Base-by-base conservation (phyloP, 2,329 filamentous ascomycete genomes). In the Ophiostoma sp. region DNA sequence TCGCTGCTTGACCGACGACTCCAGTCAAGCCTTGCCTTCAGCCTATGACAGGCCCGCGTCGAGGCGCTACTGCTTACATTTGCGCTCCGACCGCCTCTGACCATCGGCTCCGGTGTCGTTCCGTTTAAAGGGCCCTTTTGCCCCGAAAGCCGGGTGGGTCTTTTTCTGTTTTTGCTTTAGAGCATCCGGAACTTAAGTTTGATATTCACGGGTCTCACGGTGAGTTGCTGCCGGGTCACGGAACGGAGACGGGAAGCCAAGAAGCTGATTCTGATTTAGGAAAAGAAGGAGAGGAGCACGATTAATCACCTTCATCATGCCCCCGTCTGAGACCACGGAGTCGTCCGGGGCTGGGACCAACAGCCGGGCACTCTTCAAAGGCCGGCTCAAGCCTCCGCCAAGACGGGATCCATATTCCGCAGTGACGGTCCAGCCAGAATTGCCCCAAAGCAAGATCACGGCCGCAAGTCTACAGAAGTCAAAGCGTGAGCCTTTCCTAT, bases 351-450 rank as follows among this genome's bases (percentile, higher is more conserved):
- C 36, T 5, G 48, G 39, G 11, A 19, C 61, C 39, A 42, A 25
- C 17, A 22, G 45, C 50, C 72, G 74, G 45, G 52, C 22, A 48
- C 61, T 74, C 22, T 71, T 75, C 61, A 75, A 73, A n/a, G 75
- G 73, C 72, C 74, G 74, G 5, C 66, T 77, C 11, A 59, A 69
- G 63, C 61, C 61, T 1, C 73, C 75, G 12, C 75, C 74, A 6
- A 25, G 11, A 12, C 64, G 70, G n/a, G 61, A 72, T 69, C 52
- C 70, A 1, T 4, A n/a, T n/a, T 5, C 73, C 7, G 11, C 74
- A 2, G 72, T 71, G 11, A 75, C 73, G 28, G 64, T 69, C 0
- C 70, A 75, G 25, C 11, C 48, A 4, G 28, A 61, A 0, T 22
- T 68, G 3, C 17, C 39, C n/a, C 63, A 66, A 31, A 59, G 72